Evolutionary conservation across 2,329 filamentous ascomycete species (phyloP), one percentile per base, ranked within the genome.

Genomic region (Colletotrichum paranaense): DNA sequence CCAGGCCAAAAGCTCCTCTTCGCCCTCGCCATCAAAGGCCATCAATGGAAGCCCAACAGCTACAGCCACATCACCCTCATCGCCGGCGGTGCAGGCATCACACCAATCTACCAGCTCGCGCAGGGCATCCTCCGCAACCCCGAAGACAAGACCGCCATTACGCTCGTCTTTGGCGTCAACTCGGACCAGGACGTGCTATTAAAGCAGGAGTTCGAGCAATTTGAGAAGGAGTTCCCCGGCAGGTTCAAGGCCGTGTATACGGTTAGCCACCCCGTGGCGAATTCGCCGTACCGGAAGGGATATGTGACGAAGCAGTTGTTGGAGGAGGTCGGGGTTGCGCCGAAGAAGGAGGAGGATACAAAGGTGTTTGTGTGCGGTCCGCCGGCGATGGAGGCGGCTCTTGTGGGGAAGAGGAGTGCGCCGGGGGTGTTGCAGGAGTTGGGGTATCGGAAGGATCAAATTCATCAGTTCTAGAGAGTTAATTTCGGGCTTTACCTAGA

Each of bases 291-390:
- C 67, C 79, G 83, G 12, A 89, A 86, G 78, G 92, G 92, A 0
- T 88, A 88, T 71, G 85, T 94, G 9, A 89, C 88, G 2, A 86
- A 85, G 78, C 84, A 87, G 69, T 76, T 93, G 42, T 77, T 94
- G 71, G 80, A 85, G 74, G 84, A 89, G 74, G 84, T 89, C 14
- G 81, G 82, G 6, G 79, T 84, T 7, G 78, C 76, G n/a, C 77
- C 81, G 3, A 77, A 73, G 2, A 74, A 74, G 9, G 67, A 74
- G 9, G 67, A 64, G 4, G 82, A 86, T 35, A 84, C 83, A 2
- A 92, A 92, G 81, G 89, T 94, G 0, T 92, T 93, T 77, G 84
- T 94, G 1, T 93, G 92, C 78, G 92, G 92, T 0, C 92, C 92
- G 22, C 91, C 92, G 1, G 85, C 86, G 0, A 93, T 94, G 91